Evolutionary conservation across 2,329 filamentous ascomycete species (phyloP).

Genomic region (Fusarium irregulare): DNA sequence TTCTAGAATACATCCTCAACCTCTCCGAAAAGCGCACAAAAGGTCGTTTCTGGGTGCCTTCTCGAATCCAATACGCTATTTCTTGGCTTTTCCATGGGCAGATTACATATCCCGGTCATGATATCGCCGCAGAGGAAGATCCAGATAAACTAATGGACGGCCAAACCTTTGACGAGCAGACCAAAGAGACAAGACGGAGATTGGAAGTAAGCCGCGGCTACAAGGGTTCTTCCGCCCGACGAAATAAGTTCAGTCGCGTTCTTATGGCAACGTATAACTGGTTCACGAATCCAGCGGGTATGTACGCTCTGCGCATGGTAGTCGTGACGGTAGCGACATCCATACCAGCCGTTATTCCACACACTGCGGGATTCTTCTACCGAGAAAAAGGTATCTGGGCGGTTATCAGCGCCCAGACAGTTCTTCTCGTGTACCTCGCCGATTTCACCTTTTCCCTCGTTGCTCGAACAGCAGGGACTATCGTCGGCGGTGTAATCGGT

Average conservation of each 20-base stretch:
- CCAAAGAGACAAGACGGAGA: conserved; percentile 51
- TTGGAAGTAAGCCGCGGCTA: conserved; percentile 52
- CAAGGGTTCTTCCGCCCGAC: conserved; percentile 16
- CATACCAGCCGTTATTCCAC: conserved; percentile 56
- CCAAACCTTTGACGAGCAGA: conserved; percentile 46
- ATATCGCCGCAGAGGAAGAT: conserved; percentile 30
- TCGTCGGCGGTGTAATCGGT: conserved; percentile 60
- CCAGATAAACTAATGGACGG: conserved; percentile 40
- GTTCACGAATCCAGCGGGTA: conserved; percentile 56
- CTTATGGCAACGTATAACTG: conserved; percentile 53
- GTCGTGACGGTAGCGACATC: conserved; percentile 57
- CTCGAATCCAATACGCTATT: conserved; percentile 53
- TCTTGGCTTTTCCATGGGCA: conserved; percentile 52
- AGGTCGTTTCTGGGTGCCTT: conserved; percentile 57
- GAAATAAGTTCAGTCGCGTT: conserved; percentile 37
- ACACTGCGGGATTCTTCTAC: conserved; percentile 61
- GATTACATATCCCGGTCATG: conserved; percentile 32
- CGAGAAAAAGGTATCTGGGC: conserved; percentile 64
- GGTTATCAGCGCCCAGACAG: conserved; percentile 63
- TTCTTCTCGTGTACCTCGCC: conserved; percentile 60
- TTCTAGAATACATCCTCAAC: conserved; percentile 53
- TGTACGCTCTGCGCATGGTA: conserved; percentile 62
- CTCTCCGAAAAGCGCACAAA: conserved; percentile 52
- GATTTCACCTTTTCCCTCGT: conserved; percentile 62
- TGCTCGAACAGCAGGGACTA: conserved; percentile 55